Evolutionary conservation across 805 yeast species (phyloP).

Genomic region (Zygoascus bituminiphila): DNA sequence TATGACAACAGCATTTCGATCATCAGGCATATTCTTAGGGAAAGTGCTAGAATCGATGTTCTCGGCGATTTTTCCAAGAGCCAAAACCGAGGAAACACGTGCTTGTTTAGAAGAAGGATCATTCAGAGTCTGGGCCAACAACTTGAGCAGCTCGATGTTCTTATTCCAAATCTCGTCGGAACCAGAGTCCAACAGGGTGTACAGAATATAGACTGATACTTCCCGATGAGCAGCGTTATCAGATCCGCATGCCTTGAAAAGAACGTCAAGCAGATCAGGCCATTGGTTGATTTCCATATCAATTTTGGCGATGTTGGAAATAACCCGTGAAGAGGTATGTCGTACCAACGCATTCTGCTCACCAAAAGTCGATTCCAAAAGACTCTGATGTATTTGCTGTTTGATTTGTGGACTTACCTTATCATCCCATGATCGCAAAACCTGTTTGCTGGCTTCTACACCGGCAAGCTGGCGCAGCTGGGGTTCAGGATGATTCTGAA

Average conservation of each 20-base stretch:
- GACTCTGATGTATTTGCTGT: conserved; percentile 54
- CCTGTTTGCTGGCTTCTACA: conserved; percentile 86
- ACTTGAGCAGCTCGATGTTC: conserved; percentile 41
- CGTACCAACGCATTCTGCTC: conserved; percentile 61
- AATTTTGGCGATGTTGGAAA: conserved; percentile 72
- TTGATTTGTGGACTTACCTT: conserved; percentile 40
- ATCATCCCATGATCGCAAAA: conserved; percentile 57
- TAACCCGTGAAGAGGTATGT: conserved; percentile 83
- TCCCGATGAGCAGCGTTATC: conserved; percentile 56
- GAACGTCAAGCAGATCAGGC: conserved; percentile 66
- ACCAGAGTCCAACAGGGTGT: conserved; percentile 65
- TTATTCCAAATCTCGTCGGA: conserved; percentile 38
- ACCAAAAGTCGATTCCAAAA: conserved; percentile 59
- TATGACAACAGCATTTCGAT: conserved; percentile 43
- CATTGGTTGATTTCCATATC: conserved; percentile 65
- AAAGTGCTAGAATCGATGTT: conserved; percentile 46
- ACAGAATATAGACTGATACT: conserved; percentile 72
- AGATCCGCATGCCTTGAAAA: conserved; percentile 60
- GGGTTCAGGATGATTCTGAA: conserved; percentile 59
- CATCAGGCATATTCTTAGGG: conserved; percentile 27
- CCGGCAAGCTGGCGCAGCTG: conserved; percentile 89
- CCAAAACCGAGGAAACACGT: conserved; percentile 75
- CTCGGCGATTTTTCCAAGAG: conserved; percentile 48
- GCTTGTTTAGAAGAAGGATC: conserved; percentile 57
- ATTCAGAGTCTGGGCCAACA: conserved; percentile 60